Percentiles rank a stretch among this genome's conserved stretches.
phyloP scores from a whole-genome alignment of 2,329 filamentous ascomycete genomes.

The Aspergillus sp. region DNA sequence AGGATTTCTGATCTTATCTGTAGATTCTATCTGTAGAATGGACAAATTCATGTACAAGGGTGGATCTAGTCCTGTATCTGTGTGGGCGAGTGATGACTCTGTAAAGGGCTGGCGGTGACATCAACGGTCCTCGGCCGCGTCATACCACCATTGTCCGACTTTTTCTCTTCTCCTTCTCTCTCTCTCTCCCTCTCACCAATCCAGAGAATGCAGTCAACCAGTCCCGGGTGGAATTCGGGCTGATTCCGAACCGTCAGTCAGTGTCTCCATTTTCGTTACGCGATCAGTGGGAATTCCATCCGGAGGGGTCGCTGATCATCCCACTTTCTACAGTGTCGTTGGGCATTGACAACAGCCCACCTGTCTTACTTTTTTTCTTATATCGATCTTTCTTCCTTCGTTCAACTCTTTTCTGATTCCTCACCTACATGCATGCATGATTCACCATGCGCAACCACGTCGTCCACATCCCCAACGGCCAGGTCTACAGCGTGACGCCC shows the following conservation, averaged over 20 bases:
- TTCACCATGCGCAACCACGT: conserved; percentile 27
- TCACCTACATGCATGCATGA: background rate
- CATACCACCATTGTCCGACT: background rate
- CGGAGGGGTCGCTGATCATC: background rate
- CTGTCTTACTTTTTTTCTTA: no score
- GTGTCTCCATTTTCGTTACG: background rate
- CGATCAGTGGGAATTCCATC: background rate
- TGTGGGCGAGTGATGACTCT: no score
- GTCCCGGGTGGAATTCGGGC: background rate
- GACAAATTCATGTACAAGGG: no score
- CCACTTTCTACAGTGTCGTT: background rate
- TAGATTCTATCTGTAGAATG: background rate
- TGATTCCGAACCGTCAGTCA: background rate
- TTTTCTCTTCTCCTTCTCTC: background rate
- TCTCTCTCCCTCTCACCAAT: background rate
- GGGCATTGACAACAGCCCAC: background rate
- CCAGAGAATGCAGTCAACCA: background rate
- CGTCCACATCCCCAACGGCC: conserved; percentile 77
- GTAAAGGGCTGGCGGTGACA: background rate
- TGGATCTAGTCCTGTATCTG: no score
- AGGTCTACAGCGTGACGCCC: conserved; percentile 74
- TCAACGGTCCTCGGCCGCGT: background rate
- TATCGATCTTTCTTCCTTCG: background rate
- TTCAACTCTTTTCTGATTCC: background rate
- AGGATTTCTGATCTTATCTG: conserved; percentile 37